A percentile compares a stretch with the other conserved stretches of the same genome.
These are phyloP conservation scores for Gloeopeniophorella convolvens DNA, from an alignment of 768 basidiomycete genomes.

Conservation along the genomic window DNA sequence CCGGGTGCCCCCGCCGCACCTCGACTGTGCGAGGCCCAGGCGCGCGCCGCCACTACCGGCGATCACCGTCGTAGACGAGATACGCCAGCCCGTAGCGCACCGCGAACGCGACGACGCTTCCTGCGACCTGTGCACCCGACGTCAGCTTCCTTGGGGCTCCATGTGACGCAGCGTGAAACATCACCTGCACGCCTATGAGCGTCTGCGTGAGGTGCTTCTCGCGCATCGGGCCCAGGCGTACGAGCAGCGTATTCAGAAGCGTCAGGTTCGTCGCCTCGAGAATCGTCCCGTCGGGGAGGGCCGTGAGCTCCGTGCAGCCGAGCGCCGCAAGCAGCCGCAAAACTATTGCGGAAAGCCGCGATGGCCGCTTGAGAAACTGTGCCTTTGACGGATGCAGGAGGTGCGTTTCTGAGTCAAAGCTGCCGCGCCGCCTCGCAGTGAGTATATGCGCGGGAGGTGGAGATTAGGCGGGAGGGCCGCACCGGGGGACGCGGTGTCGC, in stretches of 20 bases:
- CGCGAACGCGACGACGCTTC: slow-evolving; percentile 77
- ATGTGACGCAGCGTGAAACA: not conserved
- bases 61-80: slow-evolving; percentile 87
- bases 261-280: slow-evolving; percentile 82
- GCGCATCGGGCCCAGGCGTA: slow-evolving; percentile 76
- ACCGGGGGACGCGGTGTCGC: slow-evolving; percentile 89
- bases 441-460: not conserved
- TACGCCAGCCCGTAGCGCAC: slow-evolving; percentile 88
- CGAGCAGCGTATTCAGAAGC: slow-evolving; percentile 78
- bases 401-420: slow-evolving; percentile 70
- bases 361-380: slow-evolving; percentile 52
- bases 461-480: slow-evolving; percentile 23
- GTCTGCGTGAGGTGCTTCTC: slow-evolving; percentile 74
- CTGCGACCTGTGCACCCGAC: slow-evolving; percentile 43
- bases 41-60: slow-evolving; percentile 49
- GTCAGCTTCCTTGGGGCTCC: not conserved
- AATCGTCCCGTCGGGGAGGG: slow-evolving; percentile 50
- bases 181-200: slow-evolving; percentile 71
- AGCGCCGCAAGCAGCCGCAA: slow-evolving; percentile 56
- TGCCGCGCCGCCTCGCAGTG: slow-evolving; percentile 26
- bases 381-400: slow-evolving; percentile 73
- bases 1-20: no score
- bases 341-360: slow-evolving; percentile 43
- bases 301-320: slow-evolving; percentile 59
- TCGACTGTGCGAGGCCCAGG: no score